Percentiles rank a stretch among this genome's conserved stretches.
phyloP scores from a whole-genome alignment of 371 early-diverging fungal species.

The Batkoa obscura region DNA sequence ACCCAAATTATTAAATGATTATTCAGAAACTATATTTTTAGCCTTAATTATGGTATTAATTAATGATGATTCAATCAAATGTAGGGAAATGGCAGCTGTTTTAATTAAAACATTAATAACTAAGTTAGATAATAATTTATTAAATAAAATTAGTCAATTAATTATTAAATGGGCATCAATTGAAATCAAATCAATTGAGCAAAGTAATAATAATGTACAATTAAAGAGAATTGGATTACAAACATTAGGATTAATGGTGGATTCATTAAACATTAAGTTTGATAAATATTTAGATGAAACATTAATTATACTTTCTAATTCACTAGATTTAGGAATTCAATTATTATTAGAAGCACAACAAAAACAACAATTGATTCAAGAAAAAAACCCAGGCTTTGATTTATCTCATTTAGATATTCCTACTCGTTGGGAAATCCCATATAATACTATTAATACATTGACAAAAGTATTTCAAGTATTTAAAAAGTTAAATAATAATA shows the following conservation, averaged over 20 bases:
- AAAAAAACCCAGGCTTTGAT: slow-evolving; percentile 9
- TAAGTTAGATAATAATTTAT: neutral
- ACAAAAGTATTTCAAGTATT: slow-evolving; percentile 34
- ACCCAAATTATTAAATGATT: slow-evolving; percentile 47
- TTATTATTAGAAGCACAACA: slow-evolving; percentile 1
- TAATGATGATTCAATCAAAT: slow-evolving; percentile 74
- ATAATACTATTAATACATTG: slow-evolving; percentile 59
- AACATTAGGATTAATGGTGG: slow-evolving; percentile 33
- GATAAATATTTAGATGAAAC: neutral
- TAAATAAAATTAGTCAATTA: slow-evolving; percentile 9
- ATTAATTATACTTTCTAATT: no score
- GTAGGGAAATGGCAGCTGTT: slow-evolving; percentile 68
- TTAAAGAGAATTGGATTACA: slow-evolving; percentile 62
- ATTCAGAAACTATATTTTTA: slow-evolving; percentile 61
- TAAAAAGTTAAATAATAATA: slow-evolving; percentile 18
- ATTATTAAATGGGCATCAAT: slow-evolving; percentile 55
- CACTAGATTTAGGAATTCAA: slow-evolving; percentile 3
- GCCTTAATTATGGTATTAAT: slow-evolving; percentile 62
- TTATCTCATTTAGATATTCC: slow-evolving; percentile 23
- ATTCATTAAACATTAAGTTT: neutral
- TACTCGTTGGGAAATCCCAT: slow-evolving; percentile 57
- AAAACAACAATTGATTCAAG: slow-evolving; percentile 14
- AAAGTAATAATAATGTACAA: slow-evolving; percentile 4
- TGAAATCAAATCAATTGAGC: neutral
- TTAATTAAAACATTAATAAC: slow-evolving; percentile 35